These are phyloP conservation scores for Syncephalastrum monosporum DNA, from an alignment of 371 early-diverging fungal genomes.

Conservation along the genomic window DNA sequence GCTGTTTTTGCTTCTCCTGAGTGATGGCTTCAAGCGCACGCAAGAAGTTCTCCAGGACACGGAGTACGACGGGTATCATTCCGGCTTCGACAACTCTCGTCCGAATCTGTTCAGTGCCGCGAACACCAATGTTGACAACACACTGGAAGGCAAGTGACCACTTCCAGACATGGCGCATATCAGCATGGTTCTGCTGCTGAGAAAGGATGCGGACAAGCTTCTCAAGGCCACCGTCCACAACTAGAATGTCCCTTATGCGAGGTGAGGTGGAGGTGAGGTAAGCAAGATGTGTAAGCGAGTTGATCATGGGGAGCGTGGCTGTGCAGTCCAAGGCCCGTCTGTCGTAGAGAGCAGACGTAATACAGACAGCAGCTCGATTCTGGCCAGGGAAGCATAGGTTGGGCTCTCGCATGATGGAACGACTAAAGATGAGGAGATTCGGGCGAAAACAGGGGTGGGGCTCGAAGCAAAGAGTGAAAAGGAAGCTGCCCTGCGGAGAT, in stretches of 20 bases:
- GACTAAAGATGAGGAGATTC: background rate
- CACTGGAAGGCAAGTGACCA: conserved; percentile 85
- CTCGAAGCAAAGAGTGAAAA: too few relatives aligned
- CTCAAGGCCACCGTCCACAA: conserved; percentile 87
- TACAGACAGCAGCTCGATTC: conserved; percentile 77
- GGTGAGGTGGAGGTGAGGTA: conserved; percentile 83
- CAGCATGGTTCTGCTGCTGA: conserved; percentile 60
- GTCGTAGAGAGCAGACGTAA: conserved; percentile 83
- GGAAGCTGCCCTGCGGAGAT: too few relatives aligned
- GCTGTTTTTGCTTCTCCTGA: conserved; percentile 35
- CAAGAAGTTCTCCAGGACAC: conserved; percentile 72
- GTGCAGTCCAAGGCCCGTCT: conserved; percentile 89
- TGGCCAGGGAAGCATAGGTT: conserved; percentile 76
- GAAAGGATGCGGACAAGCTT: conserved; percentile 76
- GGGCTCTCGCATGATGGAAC: conserved; percentile 71
- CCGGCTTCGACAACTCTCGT: conserved; percentile 85
- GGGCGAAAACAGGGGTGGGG: too few relatives aligned
- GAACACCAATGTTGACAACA: conserved; percentile 85
- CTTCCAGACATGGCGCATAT: conserved; percentile 71
- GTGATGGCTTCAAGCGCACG: conserved; percentile 56
- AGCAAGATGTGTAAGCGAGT: conserved; percentile 83
- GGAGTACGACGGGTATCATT: conserved; percentile 74
- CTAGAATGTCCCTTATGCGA: conserved; percentile 79
- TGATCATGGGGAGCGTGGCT: conserved; percentile 80
- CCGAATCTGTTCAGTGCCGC: conserved; percentile 80